Evolutionary conservation across 257 asterid genomes (phyloP).

Genomic region (Lycium ferocissimum): DNA sequence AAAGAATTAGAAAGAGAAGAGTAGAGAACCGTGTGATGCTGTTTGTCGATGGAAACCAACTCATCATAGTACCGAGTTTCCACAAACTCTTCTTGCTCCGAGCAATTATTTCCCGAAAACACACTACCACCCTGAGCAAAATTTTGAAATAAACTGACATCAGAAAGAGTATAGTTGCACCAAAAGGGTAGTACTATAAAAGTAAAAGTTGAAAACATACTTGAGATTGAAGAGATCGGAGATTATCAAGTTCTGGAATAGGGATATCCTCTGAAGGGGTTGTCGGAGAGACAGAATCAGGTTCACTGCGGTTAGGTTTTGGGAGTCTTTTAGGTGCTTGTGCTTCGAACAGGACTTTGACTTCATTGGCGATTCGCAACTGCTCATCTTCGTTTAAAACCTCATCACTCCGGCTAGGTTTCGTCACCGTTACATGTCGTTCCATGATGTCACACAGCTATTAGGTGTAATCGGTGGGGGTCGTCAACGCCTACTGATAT

Average conservation of each 20-base stretch:
- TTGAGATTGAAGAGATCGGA: constrained; percentile 48
- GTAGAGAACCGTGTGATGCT: constrained; percentile 48
- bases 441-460: constrained; percentile 33
- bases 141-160: neutral
- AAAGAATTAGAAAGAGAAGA: neutral
- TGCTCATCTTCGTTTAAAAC: constrained; percentile 48
- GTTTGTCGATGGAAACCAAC: constrained; percentile 51
- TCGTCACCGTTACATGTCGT: constrained; percentile 37
- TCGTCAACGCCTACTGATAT: neutral
- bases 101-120: constrained; percentile 3
- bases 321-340: constrained; percentile 47
- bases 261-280: constrained; percentile 32
- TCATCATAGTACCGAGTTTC: constrained; percentile 52
- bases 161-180: neutral
- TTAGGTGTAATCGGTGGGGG: neutral
- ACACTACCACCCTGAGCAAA: constrained; percentile 32
- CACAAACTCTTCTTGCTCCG: constrained; percentile 50
- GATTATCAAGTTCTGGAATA: constrained; percentile 46
- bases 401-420: constrained; percentile 68
- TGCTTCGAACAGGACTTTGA: constrained; percentile 50
- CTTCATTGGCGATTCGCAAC: constrained; percentile 44
- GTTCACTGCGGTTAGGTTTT: constrained; percentile 57
- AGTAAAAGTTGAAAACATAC: constrained; percentile 14
- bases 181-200: no score
- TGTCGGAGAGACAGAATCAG: constrained; percentile 33